Percentiles rank a stretch among this genome's conserved stretches.
Conservation (phyloP, 441 rosid species). For the Raphanus hybrid region DNA sequence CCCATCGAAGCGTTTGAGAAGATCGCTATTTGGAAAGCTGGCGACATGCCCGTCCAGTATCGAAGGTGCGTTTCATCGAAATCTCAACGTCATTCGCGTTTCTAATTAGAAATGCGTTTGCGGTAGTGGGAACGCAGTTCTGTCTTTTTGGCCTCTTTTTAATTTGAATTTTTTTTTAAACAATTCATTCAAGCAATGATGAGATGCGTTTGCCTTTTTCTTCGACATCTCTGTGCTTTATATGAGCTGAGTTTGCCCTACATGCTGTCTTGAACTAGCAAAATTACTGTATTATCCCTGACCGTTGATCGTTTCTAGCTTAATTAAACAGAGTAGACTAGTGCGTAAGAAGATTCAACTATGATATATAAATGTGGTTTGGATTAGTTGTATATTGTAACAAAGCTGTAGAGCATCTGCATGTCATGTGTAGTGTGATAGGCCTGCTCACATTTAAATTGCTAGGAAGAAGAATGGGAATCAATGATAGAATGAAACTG, state of each 20-base stretch:
- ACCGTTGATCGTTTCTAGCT: background rate
- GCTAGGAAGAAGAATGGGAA: too few relatives aligned
- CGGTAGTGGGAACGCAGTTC: slow-evolving; percentile 24
- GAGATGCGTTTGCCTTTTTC: background rate
- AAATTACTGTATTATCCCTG: slow-evolving; percentile 31
- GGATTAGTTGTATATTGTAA: background rate
- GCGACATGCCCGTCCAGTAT: slow-evolving; percentile 89
- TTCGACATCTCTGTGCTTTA: slow-evolving; percentile 38
- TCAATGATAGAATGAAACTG: too few relatives aligned
- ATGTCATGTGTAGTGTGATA: too few relatives aligned
- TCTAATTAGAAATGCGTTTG: slow-evolving; percentile 22
- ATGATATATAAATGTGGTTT: background rate
- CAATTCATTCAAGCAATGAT: background rate
- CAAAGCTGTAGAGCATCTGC: too few relatives aligned
- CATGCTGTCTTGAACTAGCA: background rate
- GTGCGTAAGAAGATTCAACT: background rate
- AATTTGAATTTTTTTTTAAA: background rate
- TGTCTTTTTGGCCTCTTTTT: background rate
- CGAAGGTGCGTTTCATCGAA: slow-evolving; percentile 51
- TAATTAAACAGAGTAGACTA: background rate
- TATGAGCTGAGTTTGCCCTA: slow-evolving; percentile 11
- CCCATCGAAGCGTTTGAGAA: slow-evolving; percentile 93
- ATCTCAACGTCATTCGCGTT: slow-evolving; percentile 9
- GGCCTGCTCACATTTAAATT: too few relatives aligned
- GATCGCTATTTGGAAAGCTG: slow-evolving; percentile 95